Evolutionary conservation across 495 filamentous ascomycete genomes (phyloP).

Genomic region (Penicillium crystallinum): DNA sequence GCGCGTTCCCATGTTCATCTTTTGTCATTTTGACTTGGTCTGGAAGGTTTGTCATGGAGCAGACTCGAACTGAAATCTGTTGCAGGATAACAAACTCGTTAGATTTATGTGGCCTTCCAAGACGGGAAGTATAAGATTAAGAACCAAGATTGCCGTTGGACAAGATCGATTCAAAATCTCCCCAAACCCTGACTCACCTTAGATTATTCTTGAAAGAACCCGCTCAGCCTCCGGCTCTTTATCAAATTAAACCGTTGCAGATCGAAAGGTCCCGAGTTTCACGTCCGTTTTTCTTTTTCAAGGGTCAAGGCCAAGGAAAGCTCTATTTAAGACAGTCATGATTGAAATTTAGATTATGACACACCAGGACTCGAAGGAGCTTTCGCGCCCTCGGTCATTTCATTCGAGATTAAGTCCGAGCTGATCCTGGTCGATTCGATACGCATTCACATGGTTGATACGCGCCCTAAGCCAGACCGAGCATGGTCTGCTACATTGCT

Average conservation of each 20-base stretch:
- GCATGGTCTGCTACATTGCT: neutral
- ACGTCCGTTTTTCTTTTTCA: neutral
- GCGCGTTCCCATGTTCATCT: neutral
- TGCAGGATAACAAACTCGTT: too few species aligned
- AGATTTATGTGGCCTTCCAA: neutral
- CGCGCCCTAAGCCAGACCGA: neutral
- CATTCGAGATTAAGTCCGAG: too few species aligned
- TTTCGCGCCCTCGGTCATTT: too few species aligned
- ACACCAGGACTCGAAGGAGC: too few species aligned
- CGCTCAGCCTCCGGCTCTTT: neutral
- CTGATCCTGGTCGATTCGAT: too few species aligned
- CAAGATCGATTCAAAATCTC: neutral
- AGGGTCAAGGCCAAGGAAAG: neutral
- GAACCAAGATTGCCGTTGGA: neutral
- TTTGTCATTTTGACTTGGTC: neutral
- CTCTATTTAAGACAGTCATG: neutral
- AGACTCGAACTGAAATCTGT: neutral
- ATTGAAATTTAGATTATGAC: too few species aligned
- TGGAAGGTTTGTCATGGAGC: conserved; percentile 20
- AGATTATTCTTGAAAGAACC: neutral
- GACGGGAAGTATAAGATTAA: neutral
- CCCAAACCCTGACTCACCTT: conserved; percentile 2
- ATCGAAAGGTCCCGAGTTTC: neutral
- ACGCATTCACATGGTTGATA: neutral
- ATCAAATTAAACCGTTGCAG: neutral